Evolutionary conservation across 1,284 basidiomycete genomes (phyloP), one percentile per base, ranked within the genome.

Genomic region (Austroboletus niveus): DNA sequence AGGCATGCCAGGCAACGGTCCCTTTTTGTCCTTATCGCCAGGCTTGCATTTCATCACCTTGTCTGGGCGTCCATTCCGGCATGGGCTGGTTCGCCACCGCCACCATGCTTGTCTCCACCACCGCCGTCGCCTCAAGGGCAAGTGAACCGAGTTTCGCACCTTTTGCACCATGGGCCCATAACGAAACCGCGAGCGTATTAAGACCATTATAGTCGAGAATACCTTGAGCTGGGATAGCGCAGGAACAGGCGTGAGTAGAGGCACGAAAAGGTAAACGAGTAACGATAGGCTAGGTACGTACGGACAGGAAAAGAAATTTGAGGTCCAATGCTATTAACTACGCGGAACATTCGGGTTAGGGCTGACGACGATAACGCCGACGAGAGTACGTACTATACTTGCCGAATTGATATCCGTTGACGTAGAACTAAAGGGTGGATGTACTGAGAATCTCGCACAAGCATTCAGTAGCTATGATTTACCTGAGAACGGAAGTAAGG

Each of bases 181-280:
- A 63, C 20, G 77, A 77, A 8, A 79, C 61, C 5, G 75, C 76
- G 6, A 79, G 64, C 2, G 77, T 78, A 54, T 79, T 79, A 14
- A 36, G 51, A 17, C 78, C 77, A n/a, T 73, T 69, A 52, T 78
- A 77, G 47, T 78, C 73, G 40, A 79, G 56, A 52, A 80, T 77
- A 15, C 78, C 78, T 68, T 79, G 72, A 3, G 78, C 76, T 77
- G 49, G 10, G n/a, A 7, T 29, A 45, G 27, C 12, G 12, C 8
- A 20, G 5, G 29, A 17, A 15, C 7, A 22, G 9, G 36, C 17
- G 31, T 64, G n/a, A 63, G 43, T 30, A 22, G 8, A 17, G 10
- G 14, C 15, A 24, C 12, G 20, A 46, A 38, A 20, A 24, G 14
- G 36, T 20, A 20, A 10, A 38, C 8, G 17, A 5, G 11, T 4